Evolutionary conservation across 1,284 basidiomycete species (phyloP).

Genomic region (Flammula alnicola): DNA sequence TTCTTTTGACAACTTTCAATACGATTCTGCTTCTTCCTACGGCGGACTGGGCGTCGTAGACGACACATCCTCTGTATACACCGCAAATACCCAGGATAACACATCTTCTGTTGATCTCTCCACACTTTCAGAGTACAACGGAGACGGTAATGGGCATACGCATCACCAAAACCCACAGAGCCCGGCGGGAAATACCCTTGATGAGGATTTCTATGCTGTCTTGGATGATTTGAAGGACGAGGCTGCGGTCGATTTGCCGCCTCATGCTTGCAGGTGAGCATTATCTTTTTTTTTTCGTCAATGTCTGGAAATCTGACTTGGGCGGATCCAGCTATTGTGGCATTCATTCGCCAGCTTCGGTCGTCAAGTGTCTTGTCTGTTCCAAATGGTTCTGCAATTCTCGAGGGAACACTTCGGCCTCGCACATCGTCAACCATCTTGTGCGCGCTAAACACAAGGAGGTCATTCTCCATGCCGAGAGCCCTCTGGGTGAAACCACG

Average conservation of each 20-base stretch:
- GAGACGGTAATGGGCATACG: conserved; percentile 41
- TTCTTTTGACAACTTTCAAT: conserved; percentile 87
- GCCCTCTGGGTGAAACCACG: conserved; percentile 94
- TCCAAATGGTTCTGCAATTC: conserved; percentile 99
- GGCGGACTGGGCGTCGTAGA: conserved; percentile 78
- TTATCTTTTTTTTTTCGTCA: conserved; percentile 22
- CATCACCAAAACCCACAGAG: conserved; percentile 23
- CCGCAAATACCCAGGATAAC: conserved; percentile 64
- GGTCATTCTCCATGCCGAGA: conserved; percentile 94
- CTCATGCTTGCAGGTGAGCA: conserved; percentile 94
- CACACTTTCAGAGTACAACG: conserved; percentile 59
- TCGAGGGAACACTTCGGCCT: conserved; percentile 96
- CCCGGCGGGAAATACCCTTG: conserved; percentile 57
- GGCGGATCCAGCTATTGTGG: conserved; percentile 87
- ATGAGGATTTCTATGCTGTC: conserved; percentile 86
- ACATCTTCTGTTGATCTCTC: conserved; percentile 65
- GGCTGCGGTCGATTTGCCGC: conserved; percentile 79
- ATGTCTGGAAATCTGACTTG: conserved; percentile 16
- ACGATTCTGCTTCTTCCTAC: conserved; percentile 77
- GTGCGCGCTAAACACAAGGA: conserved; percentile 99
- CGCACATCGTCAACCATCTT: conserved; percentile 98
- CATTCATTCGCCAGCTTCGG: conserved; percentile 96
- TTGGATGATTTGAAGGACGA: conserved; percentile 89
- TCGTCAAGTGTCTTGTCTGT: conserved; percentile 96
- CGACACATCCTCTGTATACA: conserved; percentile 86